Evolutionary conservation across 225 moss, liverwort and hornwort genomes (phyloP), one percentile per base, ranked within the genome.

Genomic region (Polytrichum formosum): DNA sequence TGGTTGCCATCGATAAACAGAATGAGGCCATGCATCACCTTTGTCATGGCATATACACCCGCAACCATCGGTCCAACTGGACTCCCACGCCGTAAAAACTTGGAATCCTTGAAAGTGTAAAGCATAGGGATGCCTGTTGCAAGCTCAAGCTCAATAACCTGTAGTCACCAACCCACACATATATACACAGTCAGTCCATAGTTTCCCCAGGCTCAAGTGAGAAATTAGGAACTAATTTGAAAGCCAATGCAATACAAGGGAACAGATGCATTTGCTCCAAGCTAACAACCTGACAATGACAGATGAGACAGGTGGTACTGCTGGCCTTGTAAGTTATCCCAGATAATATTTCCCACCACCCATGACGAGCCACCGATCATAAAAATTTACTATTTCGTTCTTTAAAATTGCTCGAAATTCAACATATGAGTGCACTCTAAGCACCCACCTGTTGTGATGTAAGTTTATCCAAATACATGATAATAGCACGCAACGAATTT

Each of bases 71-170:
- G 85, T 69, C 93, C 96, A 33, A 93, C 85, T 25, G 96, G 96
- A 64, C 91, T 96, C 73, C 96, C 96, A 30, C 93, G 77, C 66
- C 93, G 88, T 31, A 86, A 75, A 74, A 93, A 96, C 37, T 78
- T 80, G 28, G 90, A 87, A 61, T 61, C 72, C 71, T 89, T 89
- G 54, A 84, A 87, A 28, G 89, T 91, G 64, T 96, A 96, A 9
- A 96, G 85, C 96, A 96, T 96, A 4, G 96, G 96, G 7, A 96
- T 92, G 65, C 96, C 96, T 17, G 96, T 96, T 31, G 93, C 81
- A 5, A 96, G 90, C 90, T 96, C 96, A 74, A 96, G 89, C 76
- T 93, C 87, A 25, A 96, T 96, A 17, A 96, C 92, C 91, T 91
- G 70, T 65, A 20, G 5, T 26, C 5, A 31, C 22, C 17, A 26